Base-by-base conservation (phyloP, 257 asterid genomes). In the Ballota nigra region DNA sequence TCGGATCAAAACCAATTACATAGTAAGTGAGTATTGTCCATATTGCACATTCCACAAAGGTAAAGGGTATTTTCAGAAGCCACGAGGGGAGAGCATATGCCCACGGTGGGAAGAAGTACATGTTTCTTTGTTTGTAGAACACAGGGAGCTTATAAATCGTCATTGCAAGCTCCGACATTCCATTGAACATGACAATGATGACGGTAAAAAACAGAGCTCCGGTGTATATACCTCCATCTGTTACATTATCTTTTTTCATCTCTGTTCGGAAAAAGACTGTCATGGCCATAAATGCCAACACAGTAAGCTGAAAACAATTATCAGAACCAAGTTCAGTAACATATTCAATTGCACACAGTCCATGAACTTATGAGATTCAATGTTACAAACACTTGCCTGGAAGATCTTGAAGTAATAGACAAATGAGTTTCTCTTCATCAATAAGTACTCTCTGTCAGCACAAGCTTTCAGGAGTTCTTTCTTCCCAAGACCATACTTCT, bases 1-100 rank as follows among this genome's bases (percentile, higher is more conserved):
- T 87, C 0, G 96, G 96, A 82, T 88, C 96, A 16, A 86, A 88
- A 19, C 92, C 92, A 3, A 88, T 83, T 5, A 84, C 88, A 19
- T 86, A 88, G 76, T 86, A 88, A 26, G 92, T 86, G 76, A 85
- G 31, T 31, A 83, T 73, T 36, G 82, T 80, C 92, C 88, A 88
- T 52, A 86, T 77, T 2, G 66, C 86, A 6, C 80, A 88, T 79
- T 88, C 96, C 15, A 80, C 2, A 9, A 85, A 79, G n/a, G 88
- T 75, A 12, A 80, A 33, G 0, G 94, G 91, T 6, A 88, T 81
- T 71, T 83, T 88, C 63, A 88, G 72, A 53, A 88, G 36, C 94
- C 94, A 88, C 1, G 89, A 52, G 28, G 94, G 94, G 49, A 88
- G 24, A 16, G 84, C 89, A 40, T 83, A 88, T 4, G 91, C 86